These are phyloP conservation scores for Fusarium setosum DNA, from an alignment of 2,329 filamentous ascomycete genomes.

Conservation along the genomic window DNA sequence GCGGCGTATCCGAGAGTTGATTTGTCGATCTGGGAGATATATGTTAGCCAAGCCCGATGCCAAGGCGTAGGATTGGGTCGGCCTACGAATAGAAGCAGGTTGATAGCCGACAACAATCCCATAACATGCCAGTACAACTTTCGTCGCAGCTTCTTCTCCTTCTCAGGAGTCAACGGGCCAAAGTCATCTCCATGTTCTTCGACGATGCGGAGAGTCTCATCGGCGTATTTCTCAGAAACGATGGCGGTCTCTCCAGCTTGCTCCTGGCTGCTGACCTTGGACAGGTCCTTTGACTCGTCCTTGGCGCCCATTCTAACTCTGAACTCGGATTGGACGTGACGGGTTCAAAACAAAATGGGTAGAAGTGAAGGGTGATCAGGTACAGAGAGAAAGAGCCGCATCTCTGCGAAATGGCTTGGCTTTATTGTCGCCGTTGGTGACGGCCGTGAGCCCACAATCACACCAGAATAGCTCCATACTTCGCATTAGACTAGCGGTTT, in stretches of 20 bases:
- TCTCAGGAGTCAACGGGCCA: slow-evolving; percentile 45
- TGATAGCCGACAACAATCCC: slow-evolving; percentile 46
- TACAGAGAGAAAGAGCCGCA: neutral
- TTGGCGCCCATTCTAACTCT: neutral
- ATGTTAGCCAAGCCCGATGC: neutral
- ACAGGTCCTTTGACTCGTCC: slow-evolving; percentile 4
- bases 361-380: neutral
- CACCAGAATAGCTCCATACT: slow-evolving; percentile 1
- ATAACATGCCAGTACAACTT: slow-evolving; percentile 49
- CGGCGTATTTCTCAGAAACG: slow-evolving; percentile 44
- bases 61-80: too few relatives aligned
- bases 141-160: slow-evolving; percentile 43
- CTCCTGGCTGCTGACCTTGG: slow-evolving; percentile 12
- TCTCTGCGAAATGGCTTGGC: neutral
- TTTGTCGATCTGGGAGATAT: slow-evolving; percentile 49
- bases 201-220: slow-evolving; percentile 49
- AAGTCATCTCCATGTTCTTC: slow-evolving; percentile 47
- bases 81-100: slow-evolving; percentile 51
- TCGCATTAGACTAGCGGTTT: neutral
- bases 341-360: too few relatives aligned
- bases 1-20: slow-evolving; percentile 52
- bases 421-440: neutral
- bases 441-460: slow-evolving; percentile 1
- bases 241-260: neutral
- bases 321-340: too few relatives aligned